Percentiles rank a stretch among this genome's conserved stretches.
Evolutionary conservation across 2,329 filamentous ascomycete genomes (phyloP).

Genomic region (Fusarium sublunatum): DNA sequence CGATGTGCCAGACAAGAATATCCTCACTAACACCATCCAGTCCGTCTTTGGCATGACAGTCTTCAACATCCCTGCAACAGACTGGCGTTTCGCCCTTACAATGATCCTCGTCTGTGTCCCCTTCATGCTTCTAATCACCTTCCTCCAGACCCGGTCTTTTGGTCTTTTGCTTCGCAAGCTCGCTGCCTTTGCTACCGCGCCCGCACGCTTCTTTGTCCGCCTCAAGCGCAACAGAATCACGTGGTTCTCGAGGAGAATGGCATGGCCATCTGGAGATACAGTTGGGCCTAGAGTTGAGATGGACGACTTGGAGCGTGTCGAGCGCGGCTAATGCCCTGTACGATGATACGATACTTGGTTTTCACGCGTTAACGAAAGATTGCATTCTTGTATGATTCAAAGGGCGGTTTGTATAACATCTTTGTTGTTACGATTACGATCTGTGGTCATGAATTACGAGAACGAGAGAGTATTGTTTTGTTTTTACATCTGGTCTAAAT

Average conservation of each 20-base stretch:
- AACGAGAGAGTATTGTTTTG: background rate
- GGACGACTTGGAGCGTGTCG: constrained; percentile 26
- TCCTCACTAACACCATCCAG: constrained; percentile 27
- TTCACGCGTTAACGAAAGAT: background rate
- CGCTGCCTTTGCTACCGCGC: constrained; percentile 11
- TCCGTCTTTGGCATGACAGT: constrained; percentile 67
- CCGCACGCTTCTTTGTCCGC: constrained; percentile 9
- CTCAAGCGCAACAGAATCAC: constrained; percentile 15
- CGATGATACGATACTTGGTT: background rate
- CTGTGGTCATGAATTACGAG: constrained; percentile 16
- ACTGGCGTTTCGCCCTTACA: constrained; percentile 63
- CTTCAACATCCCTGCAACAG: constrained; percentile 55
- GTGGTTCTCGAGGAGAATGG: constrained; percentile 15
- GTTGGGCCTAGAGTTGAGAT: constrained; percentile 5
- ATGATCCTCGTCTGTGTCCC: constrained; percentile 73
- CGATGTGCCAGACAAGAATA: background rate
- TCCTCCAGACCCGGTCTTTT: constrained; percentile 58
- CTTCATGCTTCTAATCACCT: constrained; percentile 60
- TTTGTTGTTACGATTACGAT: constrained; percentile 1
- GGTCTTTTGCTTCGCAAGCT: constrained; percentile 45
- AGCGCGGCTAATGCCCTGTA: constrained; percentile 14
- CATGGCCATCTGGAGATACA: constrained; percentile 19
- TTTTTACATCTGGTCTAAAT: too few species aligned
- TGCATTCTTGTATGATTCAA: background rate
- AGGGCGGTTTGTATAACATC: background rate